Evolutionary conservation across 2,329 filamentous ascomycete genomes (phyloP).

Genomic region (Capronia coronata): DNA sequence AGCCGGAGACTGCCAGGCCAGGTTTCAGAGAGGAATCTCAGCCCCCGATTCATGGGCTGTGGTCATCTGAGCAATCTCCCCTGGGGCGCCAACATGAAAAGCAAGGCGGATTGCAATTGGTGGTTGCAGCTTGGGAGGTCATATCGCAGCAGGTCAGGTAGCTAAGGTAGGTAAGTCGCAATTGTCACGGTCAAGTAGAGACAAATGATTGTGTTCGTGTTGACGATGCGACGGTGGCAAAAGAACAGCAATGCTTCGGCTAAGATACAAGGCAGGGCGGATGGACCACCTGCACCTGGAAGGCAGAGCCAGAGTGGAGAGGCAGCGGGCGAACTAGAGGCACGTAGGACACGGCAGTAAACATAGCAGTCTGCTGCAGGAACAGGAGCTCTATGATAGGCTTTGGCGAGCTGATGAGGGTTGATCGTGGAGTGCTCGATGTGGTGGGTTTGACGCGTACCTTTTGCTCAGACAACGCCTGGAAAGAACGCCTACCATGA

Average conservation of each 20-base stretch:
- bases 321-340: too few species aligned
- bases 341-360: background rate
- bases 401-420: background rate
- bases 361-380: slow-evolving; percentile 1
- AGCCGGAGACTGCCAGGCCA: background rate
- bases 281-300: too few species aligned
- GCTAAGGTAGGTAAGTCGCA: background rate
- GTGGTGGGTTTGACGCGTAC: too few species aligned
- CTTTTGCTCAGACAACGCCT: too few species aligned
- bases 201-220: background rate
- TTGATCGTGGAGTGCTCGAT: too few species aligned
- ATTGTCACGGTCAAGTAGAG: background rate
- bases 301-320: too few species aligned
- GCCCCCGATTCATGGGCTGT: slow-evolving; percentile 7
- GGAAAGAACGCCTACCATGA: too few species aligned
- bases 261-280: slow-evolving; percentile 2
- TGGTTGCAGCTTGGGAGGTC: background rate
- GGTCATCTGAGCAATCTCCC: slow-evolving; percentile 17
- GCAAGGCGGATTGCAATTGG: background rate
- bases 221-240: background rate
- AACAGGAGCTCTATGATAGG: background rate
- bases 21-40: slow-evolving; percentile 16
- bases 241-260: background rate
- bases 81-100: background rate
- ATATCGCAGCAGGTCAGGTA: too few species aligned